A percentile compares a stretch with the other conserved stretches of the same genome.
Conservation (phyloP, 495 filamentous ascomycete genomes). For the Saxispiralis lemnorum region DNA sequence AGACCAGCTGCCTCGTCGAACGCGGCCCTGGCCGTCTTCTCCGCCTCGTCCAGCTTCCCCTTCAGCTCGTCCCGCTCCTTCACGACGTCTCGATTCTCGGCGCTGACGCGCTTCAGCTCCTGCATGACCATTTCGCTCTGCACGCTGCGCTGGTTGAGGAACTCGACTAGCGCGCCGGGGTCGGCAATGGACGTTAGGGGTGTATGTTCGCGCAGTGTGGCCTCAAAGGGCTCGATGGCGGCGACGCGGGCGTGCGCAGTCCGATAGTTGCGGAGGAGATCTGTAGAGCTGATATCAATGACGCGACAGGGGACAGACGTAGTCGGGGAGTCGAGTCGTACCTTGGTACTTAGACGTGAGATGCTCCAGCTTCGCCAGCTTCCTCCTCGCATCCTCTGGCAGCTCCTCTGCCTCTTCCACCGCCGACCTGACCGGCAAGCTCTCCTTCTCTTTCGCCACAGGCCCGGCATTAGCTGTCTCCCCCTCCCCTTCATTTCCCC, state of each 20-base stretch:
- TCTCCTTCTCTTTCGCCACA: not conserved
- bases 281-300: slow-evolving; percentile 28
- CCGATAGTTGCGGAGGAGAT: slow-evolving; percentile 78
- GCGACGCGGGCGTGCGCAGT: slow-evolving; percentile 70
- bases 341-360: slow-evolving; percentile 75
- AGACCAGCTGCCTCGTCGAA: slow-evolving; percentile 16
- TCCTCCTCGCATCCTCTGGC: slow-evolving; percentile 52
- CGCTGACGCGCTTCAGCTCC: slow-evolving; percentile 73
- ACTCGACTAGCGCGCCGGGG: slow-evolving; percentile 71
- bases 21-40: slow-evolving; percentile 44
- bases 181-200: slow-evolving; percentile 77
- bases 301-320: slow-evolving; percentile 2
- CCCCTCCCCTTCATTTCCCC: slow-evolving; percentile 4
- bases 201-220: slow-evolving; percentile 73
- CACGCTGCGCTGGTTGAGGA: slow-evolving; percentile 73
- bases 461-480: slow-evolving; percentile 2
- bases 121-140: slow-evolving; percentile 82
- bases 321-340: slow-evolving; percentile 23
- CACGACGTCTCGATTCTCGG: slow-evolving; percentile 61
- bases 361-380: slow-evolving; percentile 62
- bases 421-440: not conserved
- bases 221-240: slow-evolving; percentile 84
- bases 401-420: slow-evolving; percentile 35
- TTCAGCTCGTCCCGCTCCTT: slow-evolving; percentile 63
- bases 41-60: slow-evolving; percentile 51